These are phyloP conservation scores for Plasmodium inui DNA, from an alignment of 169 alveolate species.

Conservation along the genomic window DNA sequence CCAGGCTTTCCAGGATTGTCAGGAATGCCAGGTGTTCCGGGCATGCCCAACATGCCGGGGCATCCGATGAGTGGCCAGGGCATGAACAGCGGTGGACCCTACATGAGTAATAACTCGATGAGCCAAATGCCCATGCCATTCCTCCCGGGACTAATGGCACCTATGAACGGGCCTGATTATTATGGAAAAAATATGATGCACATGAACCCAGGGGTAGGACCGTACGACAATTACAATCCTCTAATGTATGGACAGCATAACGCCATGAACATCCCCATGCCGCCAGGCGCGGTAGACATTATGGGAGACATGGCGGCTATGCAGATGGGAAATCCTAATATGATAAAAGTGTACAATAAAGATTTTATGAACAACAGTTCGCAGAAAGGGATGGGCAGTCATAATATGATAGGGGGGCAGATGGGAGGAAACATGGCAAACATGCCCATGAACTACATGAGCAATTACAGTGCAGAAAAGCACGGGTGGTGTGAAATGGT, in stretches of 20 bases:
- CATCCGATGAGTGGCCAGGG: not conserved
- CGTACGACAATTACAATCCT: slow-evolving; percentile 33
- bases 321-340: slow-evolving; percentile 26
- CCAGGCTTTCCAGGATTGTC: not conserved
- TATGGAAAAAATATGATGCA: slow-evolving; percentile 34
- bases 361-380: slow-evolving; percentile 19
- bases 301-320: slow-evolving; percentile 4
- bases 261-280: slow-evolving; percentile 30
- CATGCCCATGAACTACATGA: slow-evolving; percentile 17
- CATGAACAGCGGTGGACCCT: not conserved
- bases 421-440: slow-evolving; percentile 17
- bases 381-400: slow-evolving; percentile 9
- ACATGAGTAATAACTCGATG: slow-evolving; percentile 19
- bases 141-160: slow-evolving; percentile 48
- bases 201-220: slow-evolving; percentile 17
- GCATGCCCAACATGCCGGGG: not conserved
- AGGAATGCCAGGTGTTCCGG: slow-evolving; percentile 4
- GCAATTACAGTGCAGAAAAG: slow-evolving; percentile 12
- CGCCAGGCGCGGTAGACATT: slow-evolving; percentile 14
- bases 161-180: slow-evolving; percentile 36
- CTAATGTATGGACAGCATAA: slow-evolving; percentile 49
- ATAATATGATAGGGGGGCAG: slow-evolving; percentile 1
- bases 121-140: slow-evolving; percentile 27
- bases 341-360: slow-evolving; percentile 64
- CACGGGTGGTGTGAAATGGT: slow-evolving; percentile 85